Base-by-base conservation (phyloP, 139 green algal species). In the Edaphochlamys debaryana region DNA sequence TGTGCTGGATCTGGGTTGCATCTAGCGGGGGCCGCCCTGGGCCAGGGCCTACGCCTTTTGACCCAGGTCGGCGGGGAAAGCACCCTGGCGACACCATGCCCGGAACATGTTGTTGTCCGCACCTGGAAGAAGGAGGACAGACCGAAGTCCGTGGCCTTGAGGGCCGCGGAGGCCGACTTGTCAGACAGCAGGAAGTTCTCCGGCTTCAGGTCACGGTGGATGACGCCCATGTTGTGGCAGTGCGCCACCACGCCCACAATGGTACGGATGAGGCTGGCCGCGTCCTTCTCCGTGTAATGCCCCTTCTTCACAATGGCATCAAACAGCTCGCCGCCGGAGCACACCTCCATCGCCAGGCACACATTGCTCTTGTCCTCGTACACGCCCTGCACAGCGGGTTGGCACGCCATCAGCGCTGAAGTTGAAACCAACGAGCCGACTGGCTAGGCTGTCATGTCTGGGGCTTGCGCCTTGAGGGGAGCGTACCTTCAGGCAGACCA, bases 251-350 rank as follows among this genome's bases (percentile, higher is more conserved):
- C 94, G 40, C 90, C 86, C 38, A 99, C 89, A 58, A 99, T 98
- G 8, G 81, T 88, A 20, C 90, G 86, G 54, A 91, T 90, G 13
- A 89, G 67, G 38, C 66, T 69, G 0, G 89, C 87, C 19, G 85
- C 96, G 56, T 96, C 93, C 84, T 93, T 94, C 90, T 99, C 97
- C 68, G 83, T 94, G 91, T 97, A 98, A 69, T 96, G 91, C 4
- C 96, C 95, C 27, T 85, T 87, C 73, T 91, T 88, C 34, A 98
- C 93, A 75, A 99, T 99, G 38, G 92, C 79, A 87, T 99, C 97
- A 90, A 99, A 99, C 48, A 99, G 94, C 93, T 99, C 97, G 2
- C 97, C 97, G 41, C 97, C 91, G 15, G 72, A 85, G 90, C 95
- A 98, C 20, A 99, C 82, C 87, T 98, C 95, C 95, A 98, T 98